These are phyloP conservation scores for Kodamaea sagamina DNA, from an alignment of 805 yeast species.

Conservation along the genomic window DNA sequence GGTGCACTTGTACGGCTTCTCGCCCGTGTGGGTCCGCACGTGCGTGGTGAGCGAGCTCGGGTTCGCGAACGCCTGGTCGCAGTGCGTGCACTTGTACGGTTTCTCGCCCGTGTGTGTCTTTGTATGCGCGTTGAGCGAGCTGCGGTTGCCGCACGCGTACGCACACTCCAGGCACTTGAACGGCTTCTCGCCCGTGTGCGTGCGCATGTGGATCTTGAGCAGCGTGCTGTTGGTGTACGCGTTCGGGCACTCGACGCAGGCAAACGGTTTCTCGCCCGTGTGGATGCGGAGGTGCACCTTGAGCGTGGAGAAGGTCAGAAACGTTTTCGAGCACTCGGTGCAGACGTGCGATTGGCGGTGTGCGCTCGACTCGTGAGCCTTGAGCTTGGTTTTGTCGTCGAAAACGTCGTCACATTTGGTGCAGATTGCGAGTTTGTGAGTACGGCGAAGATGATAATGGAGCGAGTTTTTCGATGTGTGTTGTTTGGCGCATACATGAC, in stretches of 20 bases:
- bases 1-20: slow-evolving; percentile 76
- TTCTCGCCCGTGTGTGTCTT: slow-evolving; percentile 6
- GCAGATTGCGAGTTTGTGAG: slow-evolving; percentile 9
- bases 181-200: slow-evolving; percentile 24
- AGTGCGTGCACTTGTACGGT: slow-evolving; percentile 2
- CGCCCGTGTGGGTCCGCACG: slow-evolving; percentile 57
- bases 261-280: slow-evolving; percentile 9
- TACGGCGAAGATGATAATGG: not conserved
- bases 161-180: slow-evolving; percentile 21
- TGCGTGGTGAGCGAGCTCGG: slow-evolving; percentile 24
- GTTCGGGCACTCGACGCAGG: slow-evolving; percentile 4
- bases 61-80: slow-evolving; percentile 43
- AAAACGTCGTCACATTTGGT: slow-evolving; percentile 3
- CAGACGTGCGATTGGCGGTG: slow-evolving; percentile 2
- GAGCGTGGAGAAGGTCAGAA: slow-evolving; percentile 22
- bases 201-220: slow-evolving; percentile 18
- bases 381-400: not conserved
- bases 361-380: not conserved
- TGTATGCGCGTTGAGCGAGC: slow-evolving; percentile 9
- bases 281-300: slow-evolving; percentile 25
- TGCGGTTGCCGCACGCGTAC: slow-evolving; percentile 19
- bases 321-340: slow-evolving; percentile 10
- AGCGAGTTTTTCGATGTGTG: slow-evolving; percentile 1
- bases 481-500: slow-evolving; percentile 1
- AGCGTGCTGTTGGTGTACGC: slow-evolving; percentile 22